Base-by-base conservation (phyloP, 73 alveolate species). In the Paramecium biaurelia region DNA sequence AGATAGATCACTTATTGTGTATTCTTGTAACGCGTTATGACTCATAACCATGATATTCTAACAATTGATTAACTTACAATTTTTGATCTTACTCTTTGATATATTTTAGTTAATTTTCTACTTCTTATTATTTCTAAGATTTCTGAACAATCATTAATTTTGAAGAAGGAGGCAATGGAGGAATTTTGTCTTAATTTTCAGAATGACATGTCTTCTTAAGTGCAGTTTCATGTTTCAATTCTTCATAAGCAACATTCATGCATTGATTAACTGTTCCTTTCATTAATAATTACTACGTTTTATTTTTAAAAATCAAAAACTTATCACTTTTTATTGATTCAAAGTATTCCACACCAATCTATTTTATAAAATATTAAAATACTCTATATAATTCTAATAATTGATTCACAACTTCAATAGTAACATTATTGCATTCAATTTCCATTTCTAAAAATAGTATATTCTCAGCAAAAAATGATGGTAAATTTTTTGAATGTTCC, bases 321-420 rank as follows among this genome's bases (percentile, higher is more conserved):
- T 70, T 89, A 37, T 89, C 67, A 28, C 94, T 89, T 72, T 89
- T 89, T 11, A 70, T 89, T 18, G 94, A 89, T 72, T 89, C 92
- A 89, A 53, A 89, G 53, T 89, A 89, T 72, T 89, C 92, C 11
- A 89, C 74, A 15, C 85, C 94, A 72, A 47, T 89, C 94, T 89
- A 15, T 11, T 4, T 18, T 18, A 53, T 2, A 87, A 34, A 5
- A 21, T 20, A 68, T 38, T 56, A 24, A n/a, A 12, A 12, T 89
- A 89, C 94, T 70, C 85, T 24, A 41, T 89, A 70, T 42, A 89
- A 35, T 57, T 89, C 94, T 21, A 88, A 70, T 47, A 89, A 28
- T 32, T 89, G 35, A 43, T 89, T 89, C 0, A 89, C 92, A 70
- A 49, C 56, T 21, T 70, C 87, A 7, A 89, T 45, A 15, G 85